Base-by-base conservation (phyloP, 305 asterid genomes). In the Rubia peregrina region DNA sequence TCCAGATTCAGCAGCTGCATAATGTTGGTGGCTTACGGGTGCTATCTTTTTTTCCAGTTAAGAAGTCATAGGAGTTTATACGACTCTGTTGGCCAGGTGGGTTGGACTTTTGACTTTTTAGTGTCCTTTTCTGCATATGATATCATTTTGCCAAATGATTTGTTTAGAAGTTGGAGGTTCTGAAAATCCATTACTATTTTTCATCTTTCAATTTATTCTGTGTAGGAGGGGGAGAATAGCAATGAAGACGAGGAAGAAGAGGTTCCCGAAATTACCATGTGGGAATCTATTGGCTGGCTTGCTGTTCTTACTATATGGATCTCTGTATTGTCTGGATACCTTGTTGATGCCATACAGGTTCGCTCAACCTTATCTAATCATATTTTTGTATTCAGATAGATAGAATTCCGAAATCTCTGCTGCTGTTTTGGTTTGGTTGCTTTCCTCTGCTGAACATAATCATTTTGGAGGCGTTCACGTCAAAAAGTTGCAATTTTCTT, bases 201-300 rank as follows among this genome's bases (percentile, higher is more conserved):
- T 36, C 41, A 46, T 70, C 62, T 51, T 46, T 30, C 24, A 9
- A 30, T 56, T 62, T 51, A 64, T 64, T 46, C 48, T 62, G 55
- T 74, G 71, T 80, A 94, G 97, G 87, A 65, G 61, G 76, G 65
- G 59, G 97, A 83, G 67, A 85, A 75, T 79, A 81, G 73, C 56
- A 75, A 78, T 26, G 95, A 83, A 78, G 40, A 78, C 12, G 87
- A 88, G 59, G 98, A 88, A 62, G 91, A 91, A 0, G 98, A 91
- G 81, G 83, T 43, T 61, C 88, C 96, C 0, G 99, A 95, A 83
- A 88, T 92, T 59, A 87, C 90, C 19, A 87, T 75, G 40, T 89
- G 98, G 98, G 97, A 92, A 89, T 88, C 97, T 65, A 80, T 95
- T 44, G 87, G 73, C 69, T 95, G 99, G 98, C 98, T 95, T 72